Evolutionary conservation across 768 basidiomycete genomes (phyloP), one percentile per base, ranked within the genome.

Genomic region (Tylopilus felleus): DNA sequence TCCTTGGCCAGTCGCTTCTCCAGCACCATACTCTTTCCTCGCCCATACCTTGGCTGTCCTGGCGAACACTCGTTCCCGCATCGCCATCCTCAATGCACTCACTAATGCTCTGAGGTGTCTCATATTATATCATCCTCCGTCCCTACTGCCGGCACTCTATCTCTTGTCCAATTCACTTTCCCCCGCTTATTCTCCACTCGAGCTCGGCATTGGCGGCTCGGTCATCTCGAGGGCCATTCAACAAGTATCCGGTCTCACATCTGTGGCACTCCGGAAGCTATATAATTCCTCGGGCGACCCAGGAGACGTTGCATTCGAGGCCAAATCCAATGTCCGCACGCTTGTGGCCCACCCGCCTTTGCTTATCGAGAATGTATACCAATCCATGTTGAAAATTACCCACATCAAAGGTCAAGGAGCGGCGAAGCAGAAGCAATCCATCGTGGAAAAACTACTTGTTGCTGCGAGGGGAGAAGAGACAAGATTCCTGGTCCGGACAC

Each of bases 221-320:
- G 75, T 85, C 48, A 80, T 90, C 50, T 83, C 83, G 1, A 83
- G 80, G 53, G 81, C 86, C 8, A 80, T 90, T n/a, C 85, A 83
- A 62, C 78, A 84, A 55, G 79, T 88, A 29, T 90, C 88, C 16
- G 88, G 88, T 21, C 72, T 88, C 28, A 78, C 80, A 6, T 61
- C 77, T 19, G 68, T 75, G 8, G 78, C 85, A 13, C 77, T 87
- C 43, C 84, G 75, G 68, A 79, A 74, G 52, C 69, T 93, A 14
- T 90, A 90, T 67, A 86, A 84, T 57, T 73, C 79, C 41, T 82
- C 76, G 31, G 94, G 94, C 5, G 94, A 97, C 70, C 80, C 83
- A 23, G 94, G 94, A 0, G 91, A 94, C 65, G 90, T 94, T 8
- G 94, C 94, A 1, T 93, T 84, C 61, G 81, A 83, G 53, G 91